Evolutionary conservation across 306 rosid genomes (phyloP).

Genomic region (Medicago lupulina): DNA sequence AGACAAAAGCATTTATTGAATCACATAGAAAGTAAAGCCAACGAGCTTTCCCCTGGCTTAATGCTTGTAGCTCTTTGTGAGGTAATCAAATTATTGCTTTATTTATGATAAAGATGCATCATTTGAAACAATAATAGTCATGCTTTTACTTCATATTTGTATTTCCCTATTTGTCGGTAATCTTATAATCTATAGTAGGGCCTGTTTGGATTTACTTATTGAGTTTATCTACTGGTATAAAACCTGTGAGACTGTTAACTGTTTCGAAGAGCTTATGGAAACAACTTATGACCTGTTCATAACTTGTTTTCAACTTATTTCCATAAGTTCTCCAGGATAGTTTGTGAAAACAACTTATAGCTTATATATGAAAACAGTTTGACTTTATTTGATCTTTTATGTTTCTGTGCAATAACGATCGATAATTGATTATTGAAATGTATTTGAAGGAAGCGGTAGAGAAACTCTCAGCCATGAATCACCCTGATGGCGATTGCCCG

Average conservation of each 20-base stretch:
- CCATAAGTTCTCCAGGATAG: background rate
- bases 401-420: conserved; percentile 5
- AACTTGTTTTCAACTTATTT: background rate
- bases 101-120: conserved; percentile 20
- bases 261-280: background rate
- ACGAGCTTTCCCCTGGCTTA: conserved; percentile 60
- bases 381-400: background rate
- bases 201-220: background rate
- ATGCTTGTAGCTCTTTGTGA: conserved; percentile 86
- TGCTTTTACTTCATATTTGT: conserved; percentile 30
- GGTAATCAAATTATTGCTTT: conserved; percentile 57
- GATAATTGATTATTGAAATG: conserved; percentile 37
- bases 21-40: conserved; percentile 58
- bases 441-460: conserved; percentile 80
- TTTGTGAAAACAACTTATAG: too few species aligned
- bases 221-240: background rate
- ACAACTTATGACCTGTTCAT: background rate
- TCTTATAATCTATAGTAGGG: conserved; percentile 7
- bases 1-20: conserved; percentile 57
- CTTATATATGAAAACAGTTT: background rate
- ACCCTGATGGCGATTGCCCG: conserved; percentile 91
- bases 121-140: conserved; percentile 18
- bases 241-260: background rate
- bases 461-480: conserved; percentile 81
- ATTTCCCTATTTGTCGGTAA: conserved; percentile 26